Evolutionary conservation across 352 stramenopile species (phyloP), one percentile per base, ranked within the genome.

Genomic region (Phytopythium delawarense): DNA sequence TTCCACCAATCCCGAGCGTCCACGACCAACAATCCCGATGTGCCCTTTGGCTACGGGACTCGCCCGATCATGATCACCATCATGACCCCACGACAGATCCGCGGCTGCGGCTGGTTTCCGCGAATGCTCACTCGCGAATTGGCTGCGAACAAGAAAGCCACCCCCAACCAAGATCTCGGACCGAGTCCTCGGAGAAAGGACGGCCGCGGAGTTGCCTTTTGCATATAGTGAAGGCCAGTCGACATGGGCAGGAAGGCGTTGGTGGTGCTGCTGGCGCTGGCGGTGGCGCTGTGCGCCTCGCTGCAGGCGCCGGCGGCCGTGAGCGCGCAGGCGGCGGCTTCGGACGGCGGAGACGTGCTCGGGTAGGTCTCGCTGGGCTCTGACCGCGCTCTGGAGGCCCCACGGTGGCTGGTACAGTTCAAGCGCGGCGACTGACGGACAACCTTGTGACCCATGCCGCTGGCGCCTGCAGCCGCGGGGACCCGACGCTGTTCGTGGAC

Each of bases 241-340:
- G 50, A 39, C 21, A 49, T 50, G 37, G 39, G 37, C 54, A 60
- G 25, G 54, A 46, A 49, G 37, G n/a, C 25, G 61, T 51, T 71
- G 57, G 54, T 78, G 51, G 52, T 80, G 59, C 66, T 83, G 52
- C 65, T 87, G 44, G 39, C 87, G 30, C 62, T 76, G 48, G 59
- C 59, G 25, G 62, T 79, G 20, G 69, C 70, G 34, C 49, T 87
- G 40, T 77, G 62, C 64, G 75, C 63, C 39, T 25, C 54, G 39
- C 37, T 72, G 64, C 64, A 73, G 66, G 54, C 57, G 18, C 64
- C 62, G 25, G 48, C 60, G n/a, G 62, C 37, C 23, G 66, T 49
- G 30, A 58, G 35, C 28, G 63, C 54, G 34, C 65, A 63, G 46
- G 73, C 74, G 6, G 74, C 79, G 34, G 65, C 72, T 34, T 79